Base-by-base conservation (phyloP, 352 stramenopile species). In the Phytopythium sindhum region DNA sequence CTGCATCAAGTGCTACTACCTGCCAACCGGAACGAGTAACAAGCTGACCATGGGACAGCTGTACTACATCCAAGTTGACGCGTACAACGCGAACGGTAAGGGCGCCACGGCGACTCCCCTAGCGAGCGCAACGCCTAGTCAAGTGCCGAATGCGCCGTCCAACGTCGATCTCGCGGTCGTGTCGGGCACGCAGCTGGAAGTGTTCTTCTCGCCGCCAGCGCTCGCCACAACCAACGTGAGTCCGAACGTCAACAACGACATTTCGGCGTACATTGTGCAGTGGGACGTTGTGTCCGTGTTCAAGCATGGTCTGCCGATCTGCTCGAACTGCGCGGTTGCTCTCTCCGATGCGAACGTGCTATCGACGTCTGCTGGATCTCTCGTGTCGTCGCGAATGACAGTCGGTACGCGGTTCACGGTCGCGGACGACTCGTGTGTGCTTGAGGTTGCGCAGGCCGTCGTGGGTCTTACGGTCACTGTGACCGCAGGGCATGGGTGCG, bases 201-300 rank as follows among this genome's bases (percentile, higher is more conserved):
- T 98, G 6, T 93, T 88, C 53, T 98, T 98, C 70, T 88, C 79
- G 33, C 84, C 92, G 35, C 94, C 93, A 4, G 48, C 72, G 0
- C 60, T 90, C 4, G 66, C 74, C 12, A 73, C 68, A 0, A 74
- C 74, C 33, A 89, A 79, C 60, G 73, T 88, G 48, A 83, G 73
- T 39, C 79, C 84, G 12, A 80, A 81, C 44, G 85, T 87, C 55
- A 91, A 93, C 71, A 90, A 81, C 60, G 87, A 96, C 56, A 97
- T 98, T 45, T 82, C 76, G 41, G 78, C 81, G 2, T 98, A 97
- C 65, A 84, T 93, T 54, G 74, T 97, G 9, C 90, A 98, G 70
- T 98, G 91, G 90, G 89, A 97, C 60, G 73, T 81, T 21, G 64
- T 60, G 1, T 65, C 71, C 29, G 72, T 77, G 9, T 97, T 97